Evolutionary conservation across 2,329 filamentous ascomycete genomes (phyloP).

Genomic region (Bisporella sp.): DNA sequence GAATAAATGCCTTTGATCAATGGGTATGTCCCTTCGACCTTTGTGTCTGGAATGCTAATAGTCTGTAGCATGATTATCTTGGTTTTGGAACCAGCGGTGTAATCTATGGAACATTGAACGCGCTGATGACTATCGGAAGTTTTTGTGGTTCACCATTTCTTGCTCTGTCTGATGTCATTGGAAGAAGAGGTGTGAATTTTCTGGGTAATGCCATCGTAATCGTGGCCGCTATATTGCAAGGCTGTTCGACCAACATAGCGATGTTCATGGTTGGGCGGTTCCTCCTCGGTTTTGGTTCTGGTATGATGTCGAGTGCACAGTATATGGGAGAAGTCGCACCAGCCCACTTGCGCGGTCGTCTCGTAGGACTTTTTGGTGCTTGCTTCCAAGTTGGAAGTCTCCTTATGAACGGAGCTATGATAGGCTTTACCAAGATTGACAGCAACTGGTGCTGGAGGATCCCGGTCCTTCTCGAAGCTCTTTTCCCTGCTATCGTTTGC

Average conservation of each 20-base stretch:
- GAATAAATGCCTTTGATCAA: conserved; percentile 24
- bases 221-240: conserved; percentile 30
- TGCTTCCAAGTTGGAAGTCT: conserved; percentile 34
- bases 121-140: conserved; percentile 40
- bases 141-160: conserved; percentile 43
- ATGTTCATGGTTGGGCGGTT: conserved; percentile 22
- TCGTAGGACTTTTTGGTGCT: conserved; percentile 41
- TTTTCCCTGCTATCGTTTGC: conserved; percentile 28
- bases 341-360: conserved; percentile 38
- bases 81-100: conserved; percentile 33
- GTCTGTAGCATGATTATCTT: conserved; percentile 37
- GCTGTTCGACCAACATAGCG: conserved; percentile 12
- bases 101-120: conserved; percentile 33
- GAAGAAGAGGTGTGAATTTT: conserved; percentile 42
- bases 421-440: conserved; percentile 25
- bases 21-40: not conserved
- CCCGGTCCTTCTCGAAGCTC: conserved; percentile 25
- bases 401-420: conserved; percentile 32
- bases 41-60: conserved; percentile 28
- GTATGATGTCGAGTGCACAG: conserved; percentile 27
- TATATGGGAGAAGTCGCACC: conserved; percentile 42
- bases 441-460: conserved; percentile 21
- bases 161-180: conserved; percentile 42
- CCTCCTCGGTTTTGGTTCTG: conserved; percentile 19
- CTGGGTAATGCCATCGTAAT: conserved; percentile 38